Conservation (phyloP, 2,329 filamentous ascomycete genomes). For the Fusarium brachygibbosum region DNA sequence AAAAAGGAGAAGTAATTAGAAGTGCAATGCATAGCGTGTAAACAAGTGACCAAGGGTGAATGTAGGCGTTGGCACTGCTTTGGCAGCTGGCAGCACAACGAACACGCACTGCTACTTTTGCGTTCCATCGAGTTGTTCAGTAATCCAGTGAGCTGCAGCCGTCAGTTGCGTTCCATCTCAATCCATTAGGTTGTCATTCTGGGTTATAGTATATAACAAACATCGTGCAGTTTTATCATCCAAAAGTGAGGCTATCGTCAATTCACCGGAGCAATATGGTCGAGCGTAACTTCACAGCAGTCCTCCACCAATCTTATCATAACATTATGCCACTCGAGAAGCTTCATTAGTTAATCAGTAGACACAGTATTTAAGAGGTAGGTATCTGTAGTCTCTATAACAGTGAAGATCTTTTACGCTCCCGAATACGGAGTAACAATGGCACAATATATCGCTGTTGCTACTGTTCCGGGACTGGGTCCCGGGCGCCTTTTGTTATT, state of each 20-base stretch:
- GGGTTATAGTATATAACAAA: not conserved
- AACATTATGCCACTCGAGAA: not conserved
- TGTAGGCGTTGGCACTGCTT: constrained; percentile 6
- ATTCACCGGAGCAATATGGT: too few relatives aligned
- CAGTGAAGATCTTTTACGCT: not conserved
- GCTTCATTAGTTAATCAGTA: not conserved
- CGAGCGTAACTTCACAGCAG: not conserved
- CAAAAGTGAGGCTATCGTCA: constrained; percentile 4
- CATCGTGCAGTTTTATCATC: not conserved
- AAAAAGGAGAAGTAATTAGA: accelerated
- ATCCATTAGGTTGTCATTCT: not conserved
- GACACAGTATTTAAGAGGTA: not conserved
- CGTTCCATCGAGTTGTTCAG: not conserved
- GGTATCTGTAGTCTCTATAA: not conserved
- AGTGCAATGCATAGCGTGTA: not conserved
- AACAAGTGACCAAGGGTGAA: not conserved
- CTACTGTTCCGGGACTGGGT: too few relatives aligned
- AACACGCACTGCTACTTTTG: not conserved
- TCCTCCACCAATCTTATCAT: not conserved
- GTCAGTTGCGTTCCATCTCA: not conserved
- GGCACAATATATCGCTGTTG: too few relatives aligned
- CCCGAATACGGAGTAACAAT: not conserved
- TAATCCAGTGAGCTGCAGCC: not conserved
- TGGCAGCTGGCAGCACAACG: not conserved
- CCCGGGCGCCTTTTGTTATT: too few relatives aligned